These are phyloP conservation scores for Dothistroma pini DNA, from an alignment of 2,329 filamentous ascomycete species.

Conservation along the genomic window DNA sequence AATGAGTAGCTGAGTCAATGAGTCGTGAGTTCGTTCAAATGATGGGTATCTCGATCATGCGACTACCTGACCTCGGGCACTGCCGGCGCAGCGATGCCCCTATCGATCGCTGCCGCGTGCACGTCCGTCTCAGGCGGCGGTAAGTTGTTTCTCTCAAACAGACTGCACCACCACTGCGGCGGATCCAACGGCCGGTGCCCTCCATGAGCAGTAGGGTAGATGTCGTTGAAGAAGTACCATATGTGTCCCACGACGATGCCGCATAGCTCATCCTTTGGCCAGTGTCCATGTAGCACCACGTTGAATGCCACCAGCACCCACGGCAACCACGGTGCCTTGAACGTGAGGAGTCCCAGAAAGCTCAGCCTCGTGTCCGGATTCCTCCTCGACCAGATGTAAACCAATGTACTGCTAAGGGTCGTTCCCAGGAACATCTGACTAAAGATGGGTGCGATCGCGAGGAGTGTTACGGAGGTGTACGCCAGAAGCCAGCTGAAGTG, in stretches of 20 bases:
- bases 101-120: slow-evolving; percentile 30
- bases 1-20: background rate
- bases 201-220: slow-evolving; percentile 87
- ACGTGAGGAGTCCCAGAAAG: slow-evolving; percentile 75
- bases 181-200: slow-evolving; percentile 84
- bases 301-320: slow-evolving; percentile 96
- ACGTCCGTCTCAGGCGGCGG: slow-evolving; percentile 26
- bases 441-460: slow-evolving; percentile 78
- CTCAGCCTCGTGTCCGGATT: slow-evolving; percentile 90
- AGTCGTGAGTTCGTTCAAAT: background rate
- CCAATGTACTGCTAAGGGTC: slow-evolving; percentile 83
- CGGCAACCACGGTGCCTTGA: slow-evolving; percentile 89
- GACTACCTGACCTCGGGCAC: slow-evolving; percentile 26
- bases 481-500: slow-evolving; percentile 93
- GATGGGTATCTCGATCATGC: background rate
- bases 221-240: slow-evolving; percentile 97
- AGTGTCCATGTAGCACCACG: slow-evolving; percentile 78
- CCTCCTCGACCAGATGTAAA: slow-evolving; percentile 96
- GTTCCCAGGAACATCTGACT: slow-evolving; percentile 94
- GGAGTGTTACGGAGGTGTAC: slow-evolving; percentile 75
- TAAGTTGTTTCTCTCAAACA: slow-evolving; percentile 60
- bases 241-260: slow-evolving; percentile 91
- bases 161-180: slow-evolving; percentile 79
- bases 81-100: slow-evolving; percentile 29
- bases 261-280: slow-evolving; percentile 95